A percentile compares a stretch with the other conserved stretches of the same genome.
Evolutionary conservation across 2,329 filamentous ascomycete genomes (phyloP).

Genomic region (Microascus cirrosus): DNA sequence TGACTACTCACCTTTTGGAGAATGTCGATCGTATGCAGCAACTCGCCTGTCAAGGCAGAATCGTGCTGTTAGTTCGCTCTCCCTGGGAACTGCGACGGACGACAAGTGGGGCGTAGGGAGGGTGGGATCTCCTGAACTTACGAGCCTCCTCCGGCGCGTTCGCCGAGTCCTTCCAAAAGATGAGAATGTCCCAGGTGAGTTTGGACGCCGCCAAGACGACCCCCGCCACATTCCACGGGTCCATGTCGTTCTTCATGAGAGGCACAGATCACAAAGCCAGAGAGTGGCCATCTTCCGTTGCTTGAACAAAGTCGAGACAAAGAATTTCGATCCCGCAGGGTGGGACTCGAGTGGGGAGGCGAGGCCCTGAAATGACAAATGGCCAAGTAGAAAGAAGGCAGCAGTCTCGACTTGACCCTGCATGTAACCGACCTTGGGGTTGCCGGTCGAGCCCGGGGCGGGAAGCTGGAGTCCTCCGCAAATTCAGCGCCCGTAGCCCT

Average conservation of each 20-base stretch:
- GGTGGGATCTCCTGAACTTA: background rate
- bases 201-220: background rate
- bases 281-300: background rate
- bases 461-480: too few relatives aligned
- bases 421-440: too few relatives aligned
- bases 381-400: too few relatives aligned
- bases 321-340: too few relatives aligned
- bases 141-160: background rate
- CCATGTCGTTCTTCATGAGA: background rate
- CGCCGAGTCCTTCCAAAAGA: background rate
- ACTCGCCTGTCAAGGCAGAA: background rate
- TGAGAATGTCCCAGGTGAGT: background rate
- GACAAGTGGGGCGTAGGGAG: background rate
- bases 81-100: background rate
- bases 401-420: too few relatives aligned
- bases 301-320: background rate
- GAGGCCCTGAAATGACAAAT: too few relatives aligned
- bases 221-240: conserved; percentile 1
- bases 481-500: too few relatives aligned
- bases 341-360: too few relatives aligned
- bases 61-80: background rate
- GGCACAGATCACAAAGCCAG: background rate
- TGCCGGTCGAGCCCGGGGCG: too few relatives aligned
- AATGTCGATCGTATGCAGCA: background rate
- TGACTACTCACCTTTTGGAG: background rate